Evolutionary conservation across 169 alveolate species (phyloP), one percentile per base, ranked within the genome.

Genomic region (Plasmodium cynomolgi): DNA sequence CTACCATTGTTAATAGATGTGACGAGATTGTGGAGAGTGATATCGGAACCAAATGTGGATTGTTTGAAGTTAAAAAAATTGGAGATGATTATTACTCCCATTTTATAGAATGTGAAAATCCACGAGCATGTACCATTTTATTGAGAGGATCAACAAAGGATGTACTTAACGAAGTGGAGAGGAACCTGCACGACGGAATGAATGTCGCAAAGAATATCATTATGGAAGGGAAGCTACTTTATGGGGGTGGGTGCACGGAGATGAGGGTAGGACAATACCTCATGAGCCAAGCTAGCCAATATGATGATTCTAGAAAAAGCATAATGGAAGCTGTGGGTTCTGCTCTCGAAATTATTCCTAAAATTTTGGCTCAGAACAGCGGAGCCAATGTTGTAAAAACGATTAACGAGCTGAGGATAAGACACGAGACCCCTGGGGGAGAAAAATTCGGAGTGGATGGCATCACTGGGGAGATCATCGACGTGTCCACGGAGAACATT

Each of bases 221-320:
- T 79, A 93, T 98, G 23, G 99, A 99, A 83, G 99, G 99, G 54
- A 97, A 97, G 86, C 96, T 99, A 56, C 98, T 99, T 23, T 99
- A 99, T n/a, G 99, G 99, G 2, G 99, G 99, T 31, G 99, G 99
- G 23, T 99, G 99, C 31, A 98, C 99, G 23, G 99, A 99, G 95
- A 98, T 99, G 99, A 99, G 98, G 91, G 98, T 99, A 50, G 95
- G 99, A 5, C 98, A 99, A 62, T 95, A 97, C 91, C 96, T 99
- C 71, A 96, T 94, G 54, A 98, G 98, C 93, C 92, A 96, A 72
- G 98, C 99, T 5, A 86, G 23, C 20, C 26, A 68, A 9, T 80
- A 33, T 73, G 83, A 92, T 92, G 88, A 95, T 56, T 71, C 92
- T 1, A 41, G 88, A 44, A 84, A 80, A 41, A 81, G 99, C 97